Base-by-base conservation (phyloP, 129 eudicot genomes). In the Flaveria robusta region DNA sequence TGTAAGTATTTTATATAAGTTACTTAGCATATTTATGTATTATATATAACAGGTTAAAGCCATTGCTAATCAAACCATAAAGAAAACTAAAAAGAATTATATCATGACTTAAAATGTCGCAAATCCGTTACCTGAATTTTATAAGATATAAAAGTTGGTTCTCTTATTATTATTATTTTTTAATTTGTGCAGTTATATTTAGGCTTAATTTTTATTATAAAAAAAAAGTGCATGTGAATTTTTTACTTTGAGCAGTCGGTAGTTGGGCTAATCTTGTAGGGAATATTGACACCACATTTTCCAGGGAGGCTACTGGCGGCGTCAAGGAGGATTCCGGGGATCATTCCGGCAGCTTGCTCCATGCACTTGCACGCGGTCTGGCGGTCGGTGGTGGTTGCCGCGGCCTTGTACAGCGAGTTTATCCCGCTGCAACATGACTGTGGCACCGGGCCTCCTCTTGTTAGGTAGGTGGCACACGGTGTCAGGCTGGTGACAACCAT, bases 191-290 rank as follows among this genome's bases (percentile, higher is more conserved):
- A 43, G 11, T 9, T 49, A 5, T 16, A 49, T 49, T 14, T 49
- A 4, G 55, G 55, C 9, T 49, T 15, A 49, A 49, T 0, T 49
- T 2, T 49, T 63, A 63, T 55, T 4, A 20, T 20, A 19, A 51
- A 16, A 51, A 51, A 51, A n/a, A 51, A 51, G 77, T 39, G 23
- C 16, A 63, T 56, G 67, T 55, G 22, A 34, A 65, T 34, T 34
- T 8, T 52, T 16, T 85, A 87, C 92, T 80, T 87, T 74, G 87
- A 55, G 71, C 89, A 87, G 81, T 87, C 91, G 15, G 88, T 80
- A 31, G 74, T 34, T 45, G 88, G 89, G 86, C 86, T 77, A 79
- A 85, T 81, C 54, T 77, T 75, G 82, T 88, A 85, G 2, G 92
- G 88, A 74, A 85, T 77, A 7, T 68, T 81, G 71, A 88, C 74